These are phyloP conservation scores for Heracleum sosnowskyi DNA, from an alignment of 129 eudicot species.

Conservation along the genomic window DNA sequence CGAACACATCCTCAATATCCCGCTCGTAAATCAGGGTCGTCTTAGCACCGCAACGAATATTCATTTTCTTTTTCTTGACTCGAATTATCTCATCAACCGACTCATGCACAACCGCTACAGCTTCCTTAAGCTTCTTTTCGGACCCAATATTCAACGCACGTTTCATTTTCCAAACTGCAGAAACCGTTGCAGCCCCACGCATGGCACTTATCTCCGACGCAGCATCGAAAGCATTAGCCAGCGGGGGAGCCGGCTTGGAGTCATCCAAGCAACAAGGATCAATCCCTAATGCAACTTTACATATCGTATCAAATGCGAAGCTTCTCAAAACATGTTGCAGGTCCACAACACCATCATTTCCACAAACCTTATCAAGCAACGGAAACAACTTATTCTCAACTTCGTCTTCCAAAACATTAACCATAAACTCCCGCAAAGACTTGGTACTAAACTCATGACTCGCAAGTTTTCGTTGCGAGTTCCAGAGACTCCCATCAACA, in stretches of 20 bases:
- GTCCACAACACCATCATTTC: slow-evolving; percentile 36
- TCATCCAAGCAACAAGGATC: slow-evolving; percentile 53
- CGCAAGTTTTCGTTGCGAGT: slow-evolving; percentile 58
- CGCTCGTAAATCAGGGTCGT: not conserved
- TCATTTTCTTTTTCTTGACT: slow-evolving; percentile 11
- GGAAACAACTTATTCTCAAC: slow-evolving; percentile 47
- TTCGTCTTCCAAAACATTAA: slow-evolving; percentile 44
- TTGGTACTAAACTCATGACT: slow-evolving; percentile 62
- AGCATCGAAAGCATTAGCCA: slow-evolving; percentile 47
- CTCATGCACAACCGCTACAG: slow-evolving; percentile 35
- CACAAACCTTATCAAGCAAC: slow-evolving; percentile 31
- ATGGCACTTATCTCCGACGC: slow-evolving; percentile 62
- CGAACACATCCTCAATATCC: not conserved
- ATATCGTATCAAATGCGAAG: slow-evolving; percentile 66
- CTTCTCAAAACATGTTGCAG: slow-evolving; percentile 71
- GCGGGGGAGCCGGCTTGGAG: slow-evolving; percentile 22
- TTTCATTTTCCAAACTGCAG: slow-evolving; percentile 58
- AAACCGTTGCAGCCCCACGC: slow-evolving; percentile 45
- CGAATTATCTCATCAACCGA: slow-evolving; percentile 34
- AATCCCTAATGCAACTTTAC: slow-evolving; percentile 53
- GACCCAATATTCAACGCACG: slow-evolving; percentile 45
- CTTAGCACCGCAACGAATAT: not conserved
- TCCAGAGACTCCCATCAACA: slow-evolving; percentile 70
- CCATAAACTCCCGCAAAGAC: slow-evolving; percentile 46
- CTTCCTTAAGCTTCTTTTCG: slow-evolving; percentile 38